Base-by-base conservation (phyloP, 495 filamentous ascomycete genomes). In the Oidiodendron maius region DNA sequence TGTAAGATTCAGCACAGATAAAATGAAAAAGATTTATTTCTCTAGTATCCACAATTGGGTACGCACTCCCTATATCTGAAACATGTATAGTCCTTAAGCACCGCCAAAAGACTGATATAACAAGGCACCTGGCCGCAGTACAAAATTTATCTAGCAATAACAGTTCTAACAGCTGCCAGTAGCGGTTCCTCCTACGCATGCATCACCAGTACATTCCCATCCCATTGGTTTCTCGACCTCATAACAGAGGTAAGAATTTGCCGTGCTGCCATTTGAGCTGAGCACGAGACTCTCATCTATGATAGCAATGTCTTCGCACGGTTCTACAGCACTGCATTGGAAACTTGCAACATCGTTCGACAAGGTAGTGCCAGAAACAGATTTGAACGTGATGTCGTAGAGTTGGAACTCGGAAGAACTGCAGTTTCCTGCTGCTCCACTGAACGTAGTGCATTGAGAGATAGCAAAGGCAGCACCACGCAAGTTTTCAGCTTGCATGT, bases 391-490 rank as follows among this genome's bases (percentile, higher is more conserved):
- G n/a, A 68, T 37, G 41, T 65, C 51, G 5, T 40, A 36, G 34
- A 71, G 57, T 43, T 67, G 56, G 46, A 71, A 71, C 32, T 60
- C 28, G 0, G 68, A 68, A 35, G 59, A 62, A 11, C 64, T 70
- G 47, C 68, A 71, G 49, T 71, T 65, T 2, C 61, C 63, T 1
- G 64, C 56, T 15, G 60, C 58, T 3, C 64, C 65, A 3, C 41
- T 61, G 50, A 68, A 71, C 0, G 58, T 55, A 0, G 65, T 71
- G 48, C 68, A 71, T 53, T 71, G 68, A 1, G 64, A 61, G 32
- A 71, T 65, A 21, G 62, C 46, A 26, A 71, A 52, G 0, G 68
- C 58, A 0, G 63, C 48, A 0, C 62, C n/a, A n/a, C n/a, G n/a
- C n/a, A n/a, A n/a, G n/a, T n/a, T n/a, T n/a, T n/a, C n/a, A n/a